These are phyloP conservation scores for Pistacia atlantica DNA, from an alignment of 345 rosid species.

Conservation along the genomic window DNA sequence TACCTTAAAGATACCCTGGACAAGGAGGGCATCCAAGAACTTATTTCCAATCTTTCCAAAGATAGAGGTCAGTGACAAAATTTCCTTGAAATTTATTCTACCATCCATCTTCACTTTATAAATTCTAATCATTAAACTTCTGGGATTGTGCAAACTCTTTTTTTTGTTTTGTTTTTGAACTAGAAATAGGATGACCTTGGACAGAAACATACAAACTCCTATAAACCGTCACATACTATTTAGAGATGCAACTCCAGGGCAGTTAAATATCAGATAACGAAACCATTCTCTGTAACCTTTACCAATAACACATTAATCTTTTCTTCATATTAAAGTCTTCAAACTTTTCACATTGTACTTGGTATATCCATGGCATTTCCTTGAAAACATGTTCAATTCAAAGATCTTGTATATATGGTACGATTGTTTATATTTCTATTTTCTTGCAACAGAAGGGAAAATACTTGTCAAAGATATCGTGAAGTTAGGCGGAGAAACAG, in stretches of 20 bases:
- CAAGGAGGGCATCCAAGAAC: slow-evolving; percentile 91
- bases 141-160: background rate
- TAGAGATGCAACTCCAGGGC: background rate
- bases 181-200: background rate
- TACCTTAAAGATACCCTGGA: slow-evolving; percentile 81
- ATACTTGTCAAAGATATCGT: slow-evolving; percentile 86
- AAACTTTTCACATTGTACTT: background rate
- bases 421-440: background rate
- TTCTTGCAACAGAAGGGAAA: slow-evolving; percentile 67
- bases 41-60: slow-evolving; percentile 83
- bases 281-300: background rate
- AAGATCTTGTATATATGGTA: background rate
- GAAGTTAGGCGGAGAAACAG: slow-evolving; percentile 67
- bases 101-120: background rate
- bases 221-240: background rate
- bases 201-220: background rate
- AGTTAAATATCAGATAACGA: background rate
- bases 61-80: slow-evolving; percentile 61
- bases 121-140: background rate
- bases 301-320: background rate
- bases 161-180: background rate
- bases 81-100: background rate
- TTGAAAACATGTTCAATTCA: background rate
- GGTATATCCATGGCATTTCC: background rate
- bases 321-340: background rate